Evolutionary conservation across 805 yeast genomes (phyloP).

Genomic region (Wickerhamiella vanderwaltii): DNA sequence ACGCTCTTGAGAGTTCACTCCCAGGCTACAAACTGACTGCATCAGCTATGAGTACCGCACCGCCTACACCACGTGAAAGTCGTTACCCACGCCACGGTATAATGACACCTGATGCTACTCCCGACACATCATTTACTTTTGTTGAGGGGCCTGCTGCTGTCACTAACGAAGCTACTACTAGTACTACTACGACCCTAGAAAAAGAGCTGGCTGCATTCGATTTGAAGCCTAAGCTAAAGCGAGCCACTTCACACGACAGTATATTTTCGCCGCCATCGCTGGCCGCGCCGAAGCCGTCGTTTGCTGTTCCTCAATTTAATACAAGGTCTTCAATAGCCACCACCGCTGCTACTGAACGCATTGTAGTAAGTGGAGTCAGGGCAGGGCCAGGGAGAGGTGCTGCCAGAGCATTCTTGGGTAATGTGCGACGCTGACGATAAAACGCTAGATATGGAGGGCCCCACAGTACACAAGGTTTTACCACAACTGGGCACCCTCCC

Average conservation of each 20-base stretch:
- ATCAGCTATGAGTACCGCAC: slow-evolving; percentile 1
- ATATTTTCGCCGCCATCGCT: slow-evolving; percentile 6
- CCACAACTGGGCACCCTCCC: neutral
- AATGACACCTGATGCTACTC: neutral
- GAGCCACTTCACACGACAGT: slow-evolving; percentile 8
- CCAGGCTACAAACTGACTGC: neutral
- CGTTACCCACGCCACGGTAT: neutral
- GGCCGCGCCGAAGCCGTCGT: neutral
- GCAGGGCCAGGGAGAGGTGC: slow-evolving; percentile 2
- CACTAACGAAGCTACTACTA: neutral
- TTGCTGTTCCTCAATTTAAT: slow-evolving; percentile 1
- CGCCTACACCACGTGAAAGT: neutral
- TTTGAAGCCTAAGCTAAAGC: neutral
- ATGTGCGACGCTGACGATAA: neutral
- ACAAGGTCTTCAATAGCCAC: neutral
- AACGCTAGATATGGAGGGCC: neutral
- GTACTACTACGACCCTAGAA: slow-evolving; percentile 1
- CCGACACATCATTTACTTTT: neutral
- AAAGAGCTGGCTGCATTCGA: slow-evolving; percentile 6
- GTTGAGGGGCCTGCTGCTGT: neutral
- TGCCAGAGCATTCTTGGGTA: slow-evolving; percentile 6
- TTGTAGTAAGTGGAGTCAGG: slow-evolving; percentile 8
- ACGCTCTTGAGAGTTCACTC: slow-evolving; percentile 6
- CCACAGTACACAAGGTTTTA: neutral
- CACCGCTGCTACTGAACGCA: slow-evolving; percentile 2